Evolutionary conservation across 352 stramenopile species (phyloP).

Genomic region (Phytopythium oedochilum): DNA sequence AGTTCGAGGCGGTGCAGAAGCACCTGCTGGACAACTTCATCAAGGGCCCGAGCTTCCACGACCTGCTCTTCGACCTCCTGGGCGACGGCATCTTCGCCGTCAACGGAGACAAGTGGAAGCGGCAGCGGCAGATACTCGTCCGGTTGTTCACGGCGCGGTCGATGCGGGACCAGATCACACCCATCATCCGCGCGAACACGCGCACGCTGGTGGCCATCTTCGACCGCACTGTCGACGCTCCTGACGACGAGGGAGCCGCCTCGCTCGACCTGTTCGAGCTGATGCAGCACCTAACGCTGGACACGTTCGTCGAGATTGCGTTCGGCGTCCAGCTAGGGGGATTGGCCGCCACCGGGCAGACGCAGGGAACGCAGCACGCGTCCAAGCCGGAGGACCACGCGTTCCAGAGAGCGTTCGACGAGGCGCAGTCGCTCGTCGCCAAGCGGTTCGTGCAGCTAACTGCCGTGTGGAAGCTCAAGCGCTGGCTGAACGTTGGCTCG

Average conservation of each 20-base stretch:
- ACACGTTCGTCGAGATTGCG: constrained; percentile 48
- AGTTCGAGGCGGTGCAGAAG: constrained; percentile 41
- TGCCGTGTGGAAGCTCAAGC: constrained; percentile 41
- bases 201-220: constrained; percentile 7
- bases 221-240: background rate
- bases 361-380: background rate
- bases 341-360: background rate
- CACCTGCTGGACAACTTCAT: constrained; percentile 55
- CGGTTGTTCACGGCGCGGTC: constrained; percentile 68
- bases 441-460: constrained; percentile 20
- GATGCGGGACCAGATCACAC: constrained; percentile 24
- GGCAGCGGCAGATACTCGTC: constrained; percentile 62
- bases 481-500: constrained; percentile 30
- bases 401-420: constrained; percentile 16
- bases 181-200: constrained; percentile 15
- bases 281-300: constrained; percentile 28
- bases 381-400: background rate
- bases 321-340: constrained; percentile 37
- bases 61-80: constrained; percentile 39
- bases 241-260: background rate
- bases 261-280: constrained; percentile 13
- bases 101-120: constrained; percentile 54
- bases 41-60: constrained; percentile 38
- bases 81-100: constrained; percentile 52
- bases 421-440: constrained; percentile 13